A percentile compares a stretch with the other conserved stretches of the same genome.
These are phyloP conservation scores for Teratosphaeriaceae sp. DNA, from an alignment of 2,329 filamentous ascomycete genomes.

Conservation along the genomic window DNA sequence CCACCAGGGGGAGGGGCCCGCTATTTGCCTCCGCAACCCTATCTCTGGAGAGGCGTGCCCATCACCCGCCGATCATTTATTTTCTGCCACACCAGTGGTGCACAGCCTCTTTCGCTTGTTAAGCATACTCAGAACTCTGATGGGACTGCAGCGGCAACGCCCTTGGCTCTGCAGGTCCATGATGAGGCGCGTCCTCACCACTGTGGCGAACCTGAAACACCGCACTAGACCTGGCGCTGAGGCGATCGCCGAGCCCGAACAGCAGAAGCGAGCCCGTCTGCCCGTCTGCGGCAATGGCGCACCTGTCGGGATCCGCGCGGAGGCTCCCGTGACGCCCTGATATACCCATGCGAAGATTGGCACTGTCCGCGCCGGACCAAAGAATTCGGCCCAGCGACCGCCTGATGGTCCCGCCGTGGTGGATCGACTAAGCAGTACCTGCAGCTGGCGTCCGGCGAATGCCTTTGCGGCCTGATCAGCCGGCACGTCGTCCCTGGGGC, in stretches of 20 bases:
- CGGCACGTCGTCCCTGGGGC: conserved; percentile 12
- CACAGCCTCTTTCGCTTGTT: conserved; percentile 18
- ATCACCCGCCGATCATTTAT: background rate
- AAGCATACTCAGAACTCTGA: conserved; percentile 14
- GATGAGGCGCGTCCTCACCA: too few species aligned
- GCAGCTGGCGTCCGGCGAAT: conserved; percentile 20
- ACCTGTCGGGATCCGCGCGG: too few species aligned
- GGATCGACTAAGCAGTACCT: conserved; percentile 19
- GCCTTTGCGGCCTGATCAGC: conserved; percentile 13
- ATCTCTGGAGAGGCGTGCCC: background rate
- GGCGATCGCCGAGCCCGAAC: background rate
- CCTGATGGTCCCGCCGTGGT: conserved; percentile 10
- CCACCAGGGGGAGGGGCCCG: background rate
- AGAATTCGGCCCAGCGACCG: too few species aligned
- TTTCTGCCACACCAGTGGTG: conserved; percentile 12
- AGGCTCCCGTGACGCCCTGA: background rate
- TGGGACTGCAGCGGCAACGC: conserved; percentile 5
- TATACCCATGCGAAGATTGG: background rate
- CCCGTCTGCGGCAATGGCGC: too few species aligned
- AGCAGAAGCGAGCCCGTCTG: background rate
- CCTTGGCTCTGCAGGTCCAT: too few species aligned
- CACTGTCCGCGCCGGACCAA: too few species aligned
- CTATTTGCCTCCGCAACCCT: conserved; percentile 6
- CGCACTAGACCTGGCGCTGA: conserved; percentile 6
- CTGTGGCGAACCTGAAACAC: conserved; percentile 15